Conservation (phyloP, 371 early-diverging fungal species). For the Batkoa obscura region DNA sequence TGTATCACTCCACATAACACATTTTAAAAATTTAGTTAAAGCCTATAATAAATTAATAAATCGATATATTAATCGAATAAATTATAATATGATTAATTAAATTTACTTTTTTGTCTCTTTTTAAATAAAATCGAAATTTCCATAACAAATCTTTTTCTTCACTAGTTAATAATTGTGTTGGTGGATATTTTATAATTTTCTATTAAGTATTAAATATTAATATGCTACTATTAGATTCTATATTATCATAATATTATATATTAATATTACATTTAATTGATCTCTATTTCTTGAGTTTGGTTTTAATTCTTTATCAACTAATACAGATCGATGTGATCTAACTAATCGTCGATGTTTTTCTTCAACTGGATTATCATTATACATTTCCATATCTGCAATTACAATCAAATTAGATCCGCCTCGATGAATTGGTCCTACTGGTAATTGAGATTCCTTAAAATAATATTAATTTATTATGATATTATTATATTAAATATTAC, state of each 20-base stretch:
- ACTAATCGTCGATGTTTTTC: conserved; percentile 86
- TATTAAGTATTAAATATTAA: conserved; percentile 11
- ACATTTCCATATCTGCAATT: conserved; percentile 40
- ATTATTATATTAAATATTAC: not conserved
- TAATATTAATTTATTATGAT: too few relatives aligned
- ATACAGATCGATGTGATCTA: conserved; percentile 76
- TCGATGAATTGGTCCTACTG: not conserved
- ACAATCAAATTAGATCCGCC: not conserved
- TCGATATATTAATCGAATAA: not conserved
- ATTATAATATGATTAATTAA: not conserved
- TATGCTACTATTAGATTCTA: not conserved
- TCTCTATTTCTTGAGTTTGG: conserved; percentile 87
- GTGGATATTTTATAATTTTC: conserved; percentile 81
- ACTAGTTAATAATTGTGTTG: conserved; percentile 51
- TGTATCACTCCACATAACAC: conserved; percentile 87
- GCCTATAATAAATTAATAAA: conserved; percentile 25
- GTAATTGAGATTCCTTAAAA: not conserved
- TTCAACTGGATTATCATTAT: conserved; percentile 78
- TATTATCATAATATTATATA: not conserved
- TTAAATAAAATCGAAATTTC: conserved; percentile 89
- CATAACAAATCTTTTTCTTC: conserved; percentile 87
- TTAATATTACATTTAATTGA: conserved; percentile 51
- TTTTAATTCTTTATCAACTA: conserved; percentile 80
- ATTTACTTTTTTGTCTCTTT: conserved; percentile 61
- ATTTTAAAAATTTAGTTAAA: conserved; percentile 86